phyloP scores from a whole-genome alignment of 768 basidiomycete species.

The Tricholoma sp. region DNA sequence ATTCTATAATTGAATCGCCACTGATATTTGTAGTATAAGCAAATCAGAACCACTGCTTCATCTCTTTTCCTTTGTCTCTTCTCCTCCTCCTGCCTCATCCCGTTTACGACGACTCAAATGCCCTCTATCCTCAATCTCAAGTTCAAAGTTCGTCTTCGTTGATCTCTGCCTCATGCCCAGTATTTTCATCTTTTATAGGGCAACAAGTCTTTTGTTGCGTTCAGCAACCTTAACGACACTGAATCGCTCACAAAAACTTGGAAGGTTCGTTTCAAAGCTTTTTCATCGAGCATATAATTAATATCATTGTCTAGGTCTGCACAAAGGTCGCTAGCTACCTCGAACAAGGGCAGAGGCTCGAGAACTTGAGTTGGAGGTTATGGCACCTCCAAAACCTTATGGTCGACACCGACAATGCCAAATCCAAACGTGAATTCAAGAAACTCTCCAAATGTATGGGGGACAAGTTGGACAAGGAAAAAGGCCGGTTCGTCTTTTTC shows the following conservation, averaged over 20 bases:
- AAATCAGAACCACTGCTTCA: not conserved
- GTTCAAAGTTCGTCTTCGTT: conserved; percentile 57
- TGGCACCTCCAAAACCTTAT: conserved; percentile 92
- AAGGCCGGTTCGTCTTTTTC: conserved; percentile 63
- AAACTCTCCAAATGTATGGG: conserved; percentile 86
- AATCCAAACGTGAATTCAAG: conserved; percentile 85
- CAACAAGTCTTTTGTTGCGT: conserved; percentile 93
- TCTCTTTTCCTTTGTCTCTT: conserved; percentile 2
- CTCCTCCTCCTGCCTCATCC: conserved; percentile 10
- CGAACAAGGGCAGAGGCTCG: conserved; percentile 86
- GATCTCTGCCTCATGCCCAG: conserved; percentile 2
- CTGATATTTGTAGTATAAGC: conserved; percentile 12
- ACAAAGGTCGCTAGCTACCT: conserved; percentile 88
- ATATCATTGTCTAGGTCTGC: conserved; percentile 54
- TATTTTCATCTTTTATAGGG: conserved; percentile 41
- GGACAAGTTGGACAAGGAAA: conserved; percentile 90
- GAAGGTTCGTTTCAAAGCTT: conserved; percentile 52
- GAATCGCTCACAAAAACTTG: conserved; percentile 87
- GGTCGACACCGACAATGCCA: conserved; percentile 87
- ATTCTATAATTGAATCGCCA: conserved; percentile 11
- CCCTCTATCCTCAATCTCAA: conserved; percentile 83
- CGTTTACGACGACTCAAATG: conserved; percentile 35
- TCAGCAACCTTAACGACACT: conserved; percentile 81
- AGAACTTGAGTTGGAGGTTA: conserved; percentile 89
- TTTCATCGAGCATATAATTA: not conserved